These are phyloP conservation scores for Ganoderma resinaceum DNA, from an alignment of 1,284 basidiomycete species.

Conservation along the genomic window DNA sequence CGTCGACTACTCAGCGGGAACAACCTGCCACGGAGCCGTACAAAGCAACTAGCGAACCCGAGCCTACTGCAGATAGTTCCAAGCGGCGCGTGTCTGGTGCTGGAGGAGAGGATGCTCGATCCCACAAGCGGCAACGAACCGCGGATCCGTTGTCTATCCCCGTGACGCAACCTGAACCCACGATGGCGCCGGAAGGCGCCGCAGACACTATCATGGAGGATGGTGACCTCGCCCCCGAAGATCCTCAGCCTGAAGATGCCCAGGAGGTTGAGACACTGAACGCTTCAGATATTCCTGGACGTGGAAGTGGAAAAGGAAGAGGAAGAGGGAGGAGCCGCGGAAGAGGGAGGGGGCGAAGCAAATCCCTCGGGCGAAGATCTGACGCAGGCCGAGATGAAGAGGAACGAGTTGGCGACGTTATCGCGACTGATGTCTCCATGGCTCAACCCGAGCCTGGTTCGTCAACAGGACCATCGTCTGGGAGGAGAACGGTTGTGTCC, in stretches of 20 bases:
- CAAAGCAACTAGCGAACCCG: background rate
- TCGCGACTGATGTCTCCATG: background rate
- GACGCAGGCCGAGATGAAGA: background rate
- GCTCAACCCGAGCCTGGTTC: background rate
- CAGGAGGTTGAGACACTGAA: background rate
- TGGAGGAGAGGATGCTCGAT: background rate
- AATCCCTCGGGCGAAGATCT: background rate
- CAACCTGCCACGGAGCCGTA: background rate
- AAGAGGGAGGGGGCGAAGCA: constrained; percentile 11
- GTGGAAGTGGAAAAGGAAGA: constrained; percentile 9
- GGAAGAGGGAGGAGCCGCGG: constrained; percentile 10
- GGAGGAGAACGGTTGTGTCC: background rate
- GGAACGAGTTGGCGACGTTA: background rate
- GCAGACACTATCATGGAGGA: background rate
- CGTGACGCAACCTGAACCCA: background rate
- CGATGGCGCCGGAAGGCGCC: background rate
- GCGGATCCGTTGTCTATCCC: background rate
- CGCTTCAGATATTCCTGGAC: background rate
- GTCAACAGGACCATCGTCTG: background rate
- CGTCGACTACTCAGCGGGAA: background rate
- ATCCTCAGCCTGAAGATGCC: background rate
- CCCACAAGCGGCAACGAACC: constrained; percentile 13
- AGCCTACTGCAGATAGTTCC: background rate
- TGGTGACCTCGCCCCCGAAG: background rate
- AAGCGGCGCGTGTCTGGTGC: background rate